Base-by-base conservation (phyloP, 2,329 filamentous ascomycete species). In the Hypoxylon sp. region DNA sequence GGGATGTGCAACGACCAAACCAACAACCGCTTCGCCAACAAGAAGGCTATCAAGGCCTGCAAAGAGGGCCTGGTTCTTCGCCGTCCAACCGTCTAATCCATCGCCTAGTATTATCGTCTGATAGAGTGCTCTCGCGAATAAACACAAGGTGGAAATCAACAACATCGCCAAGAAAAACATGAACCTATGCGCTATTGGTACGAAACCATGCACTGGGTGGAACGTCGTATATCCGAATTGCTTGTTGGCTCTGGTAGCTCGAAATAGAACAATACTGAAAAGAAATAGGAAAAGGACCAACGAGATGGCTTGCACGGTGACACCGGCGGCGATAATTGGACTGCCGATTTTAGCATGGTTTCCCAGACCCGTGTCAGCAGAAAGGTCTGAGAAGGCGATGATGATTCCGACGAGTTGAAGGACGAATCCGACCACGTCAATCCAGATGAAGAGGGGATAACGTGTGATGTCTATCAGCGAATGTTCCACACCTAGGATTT, bases 171-270 rank as follows among this genome's bases (percentile, higher is more conserved):
- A 46, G 58, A 77, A 76, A 17, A 74, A 58, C 58, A 74, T 76
- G 66, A 77, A 76, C 14, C 72, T 68, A n/a, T 67, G 33, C 1
- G 69, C 67, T 37, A 78, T 71, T 2, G 72, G 55, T 1, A 76
- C 66, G 48, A 74, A 76, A 13, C 75, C 73, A 11, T 72, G 68
- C 33, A 69, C 66, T 4, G 62, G 68, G 48, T 77, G 74, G 63
- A 78, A 78, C 2, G 76, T 78, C 14, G 76, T 76, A 54, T 76
- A 77, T 46, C 73, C 76, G 46, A 74, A 74, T 17, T 71, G 60
- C 3, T 63, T 70, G 39, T 74, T 70, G 4, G 74, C 68, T 13
- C 59, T 17, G 14, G 70, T 60, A 2, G 76, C 76, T 58, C 68
- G 72, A 14, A 72, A 46, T 55, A 76, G 54, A 5, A 75, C 71